Base-by-base conservation (phyloP, 1,284 basidiomycete genomes). In the Papiliotrema terrestris region DNA sequence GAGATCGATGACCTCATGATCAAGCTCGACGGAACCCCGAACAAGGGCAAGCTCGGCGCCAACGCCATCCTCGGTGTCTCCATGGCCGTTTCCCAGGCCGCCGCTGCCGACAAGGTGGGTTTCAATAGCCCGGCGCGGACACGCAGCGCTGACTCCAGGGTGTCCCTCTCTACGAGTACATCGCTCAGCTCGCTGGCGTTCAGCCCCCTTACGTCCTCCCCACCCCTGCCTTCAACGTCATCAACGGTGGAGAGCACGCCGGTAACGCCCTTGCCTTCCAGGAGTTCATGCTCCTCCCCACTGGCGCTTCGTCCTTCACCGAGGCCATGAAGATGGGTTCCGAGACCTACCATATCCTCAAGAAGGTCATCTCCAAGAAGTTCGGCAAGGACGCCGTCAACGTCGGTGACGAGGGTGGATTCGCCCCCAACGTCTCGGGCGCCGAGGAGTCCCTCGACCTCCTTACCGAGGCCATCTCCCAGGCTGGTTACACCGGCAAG, bases 201-300 rank as follows among this genome's bases (percentile, higher is more conserved):
- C 90, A 91, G 79, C 83, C 89, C 57, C 95, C 95, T 45, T 98
- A 88, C 80, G 82, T 91, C 57, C 87, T 97, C 69, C 95, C 95
- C 67, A 82, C 79, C 75, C 96, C 93, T 52, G 86, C 90, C 58
- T 92, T 97, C 85, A 99, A 99, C 80, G 96, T 99, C 73, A 98
- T 99, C 84, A 99, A 99, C 81, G 96, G 96, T 80, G 96, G 96
- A 65, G 97, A 93, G 64, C 96, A 99, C 79, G 96, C 96, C 57
- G 96, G 96, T 57, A 99, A 99, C 85, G 92, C 94, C 78, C 89
- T 99, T 63, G 93, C 96, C 55, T 94, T 98, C 90, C 92, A 98
- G 82, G 96, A 99, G 81, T 98, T 99, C 83, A 98, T 99, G 96
- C 85, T 99, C 67, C 84, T 98, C 63, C 95, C 96, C 65, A 96